phyloP scores from a whole-genome alignment of 768 basidiomycete species.

The Termitomyces sp. region DNA sequence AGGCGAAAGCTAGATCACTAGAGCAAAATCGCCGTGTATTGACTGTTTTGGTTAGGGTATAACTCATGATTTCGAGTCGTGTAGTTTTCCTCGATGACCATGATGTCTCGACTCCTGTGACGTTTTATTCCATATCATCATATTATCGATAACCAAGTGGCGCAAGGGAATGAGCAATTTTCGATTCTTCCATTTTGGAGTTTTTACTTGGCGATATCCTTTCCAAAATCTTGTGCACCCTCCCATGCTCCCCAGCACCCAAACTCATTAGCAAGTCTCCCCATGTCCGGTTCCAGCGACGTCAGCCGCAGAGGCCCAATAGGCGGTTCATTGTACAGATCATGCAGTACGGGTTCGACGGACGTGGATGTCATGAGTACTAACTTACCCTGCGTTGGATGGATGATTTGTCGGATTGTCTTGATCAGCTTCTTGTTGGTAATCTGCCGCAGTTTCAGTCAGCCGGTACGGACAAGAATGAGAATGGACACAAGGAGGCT shows the following conservation, averaged over 20 bases:
- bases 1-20: not conserved
- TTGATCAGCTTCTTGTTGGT: conserved; percentile 33
- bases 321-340: conserved; percentile 29
- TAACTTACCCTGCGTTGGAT: conserved; percentile 29
- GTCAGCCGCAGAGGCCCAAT: conserved; percentile 32
- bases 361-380: conserved; percentile 35
- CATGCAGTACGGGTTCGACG: conserved; percentile 25
- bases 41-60: not conserved
- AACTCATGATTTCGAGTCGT: not conserved
- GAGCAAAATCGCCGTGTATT: not conserved
- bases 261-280: conserved; percentile 35
- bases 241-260: conserved; percentile 39
- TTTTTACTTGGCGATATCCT: not conserved
- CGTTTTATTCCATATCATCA: too few relatives aligned
- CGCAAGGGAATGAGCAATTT: not conserved
- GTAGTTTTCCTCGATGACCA: not conserved
- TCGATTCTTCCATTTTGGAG: not conserved
- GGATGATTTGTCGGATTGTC: conserved; percentile 34
- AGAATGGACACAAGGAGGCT: not conserved
- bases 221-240: conserved; percentile 29
- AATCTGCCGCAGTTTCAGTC: conserved; percentile 18
- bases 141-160: not conserved
- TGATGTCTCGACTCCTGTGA: not conserved
- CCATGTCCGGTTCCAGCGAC: conserved; percentile 26
- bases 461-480: not conserved